Conservation (phyloP, 257 asterid genomes). For the Hygrophila difformis region DNA sequence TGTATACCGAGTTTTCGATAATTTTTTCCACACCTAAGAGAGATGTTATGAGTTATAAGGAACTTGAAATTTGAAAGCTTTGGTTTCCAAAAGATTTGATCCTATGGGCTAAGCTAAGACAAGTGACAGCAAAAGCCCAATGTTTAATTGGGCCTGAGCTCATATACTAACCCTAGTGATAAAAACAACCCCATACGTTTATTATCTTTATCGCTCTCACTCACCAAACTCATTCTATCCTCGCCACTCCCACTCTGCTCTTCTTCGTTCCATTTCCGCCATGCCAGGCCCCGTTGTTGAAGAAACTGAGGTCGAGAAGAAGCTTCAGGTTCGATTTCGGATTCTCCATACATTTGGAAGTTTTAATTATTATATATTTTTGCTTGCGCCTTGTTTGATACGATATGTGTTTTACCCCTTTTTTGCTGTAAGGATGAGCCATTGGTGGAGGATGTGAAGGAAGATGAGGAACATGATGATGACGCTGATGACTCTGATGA, state of each 20-base stretch:
- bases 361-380: neutral
- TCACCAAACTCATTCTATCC: constrained; percentile 15
- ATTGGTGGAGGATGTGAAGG: too few species aligned
- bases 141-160: constrained; percentile 1
- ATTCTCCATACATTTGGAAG: neutral
- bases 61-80: too few species aligned
- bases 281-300: constrained; percentile 85
- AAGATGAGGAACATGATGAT: too few species aligned
- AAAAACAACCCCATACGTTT: constrained; percentile 1
- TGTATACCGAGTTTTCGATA: too few species aligned
- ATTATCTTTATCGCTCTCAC: constrained; percentile 5
- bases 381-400: constrained; percentile 2
- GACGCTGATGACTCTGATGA: too few species aligned
- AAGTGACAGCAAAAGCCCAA: too few species aligned
- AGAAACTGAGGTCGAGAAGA: constrained; percentile 39
- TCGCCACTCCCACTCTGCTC: constrained; percentile 6
- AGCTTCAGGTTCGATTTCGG: constrained; percentile 29
- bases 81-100: too few species aligned
- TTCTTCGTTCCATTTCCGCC: constrained; percentile 16
- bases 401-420: neutral
- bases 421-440: constrained; percentile 39
- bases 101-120: too few species aligned
- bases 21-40: too few species aligned
- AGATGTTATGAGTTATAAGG: too few species aligned
- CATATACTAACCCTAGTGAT: constrained; percentile 25